These are phyloP conservation scores for Zygoascus sp. DNA, from an alignment of 1,139 yeast genomes.

Conservation along the genomic window DNA sequence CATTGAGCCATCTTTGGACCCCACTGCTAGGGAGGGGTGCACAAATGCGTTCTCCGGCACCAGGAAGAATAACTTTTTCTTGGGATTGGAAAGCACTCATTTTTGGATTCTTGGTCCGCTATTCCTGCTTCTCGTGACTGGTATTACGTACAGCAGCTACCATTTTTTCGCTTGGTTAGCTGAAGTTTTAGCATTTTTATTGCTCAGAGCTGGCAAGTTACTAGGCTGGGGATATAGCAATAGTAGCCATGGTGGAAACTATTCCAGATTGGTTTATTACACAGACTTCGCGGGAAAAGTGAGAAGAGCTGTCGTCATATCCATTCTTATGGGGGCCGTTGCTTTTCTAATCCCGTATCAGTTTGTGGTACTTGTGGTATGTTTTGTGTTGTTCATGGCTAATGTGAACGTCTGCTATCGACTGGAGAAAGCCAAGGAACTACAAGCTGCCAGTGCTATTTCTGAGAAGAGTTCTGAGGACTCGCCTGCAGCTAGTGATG, in stretches of 20 bases:
- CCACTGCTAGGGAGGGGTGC: slow-evolving; percentile 25
- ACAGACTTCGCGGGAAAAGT: slow-evolving; percentile 8
- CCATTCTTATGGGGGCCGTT: slow-evolving; percentile 42
- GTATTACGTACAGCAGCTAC: slow-evolving; percentile 41
- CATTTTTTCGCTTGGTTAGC: slow-evolving; percentile 22
- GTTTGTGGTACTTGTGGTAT: slow-evolving; percentile 41
- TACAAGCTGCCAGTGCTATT: not conserved
- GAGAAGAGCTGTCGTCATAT: slow-evolving; percentile 34
- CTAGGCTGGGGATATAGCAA: not conserved
- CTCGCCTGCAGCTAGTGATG: not conserved
- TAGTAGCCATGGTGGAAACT: not conserved
- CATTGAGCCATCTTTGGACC: slow-evolving; percentile 34
- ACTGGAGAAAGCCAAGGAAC: not conserved
- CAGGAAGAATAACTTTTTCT: slow-evolving; percentile 42
- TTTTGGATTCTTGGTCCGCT: slow-evolving; percentile 58
- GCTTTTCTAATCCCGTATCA: slow-evolving; percentile 73
- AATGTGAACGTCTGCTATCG: slow-evolving; percentile 5
- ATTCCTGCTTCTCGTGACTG: slow-evolving; percentile 50
- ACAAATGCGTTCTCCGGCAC: slow-evolving; percentile 23
- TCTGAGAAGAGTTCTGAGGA: not conserved
- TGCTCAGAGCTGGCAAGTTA: not conserved
- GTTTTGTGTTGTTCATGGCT: slow-evolving; percentile 10
- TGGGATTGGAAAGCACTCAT: slow-evolving; percentile 61
- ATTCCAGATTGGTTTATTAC: not conserved
- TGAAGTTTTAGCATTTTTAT: not conserved